Percentiles rank a stretch among this genome's conserved stretches.
Evolutionary conservation across 2,329 filamentous ascomycete species (phyloP).

Genomic region (Blumeria graminis): DNA sequence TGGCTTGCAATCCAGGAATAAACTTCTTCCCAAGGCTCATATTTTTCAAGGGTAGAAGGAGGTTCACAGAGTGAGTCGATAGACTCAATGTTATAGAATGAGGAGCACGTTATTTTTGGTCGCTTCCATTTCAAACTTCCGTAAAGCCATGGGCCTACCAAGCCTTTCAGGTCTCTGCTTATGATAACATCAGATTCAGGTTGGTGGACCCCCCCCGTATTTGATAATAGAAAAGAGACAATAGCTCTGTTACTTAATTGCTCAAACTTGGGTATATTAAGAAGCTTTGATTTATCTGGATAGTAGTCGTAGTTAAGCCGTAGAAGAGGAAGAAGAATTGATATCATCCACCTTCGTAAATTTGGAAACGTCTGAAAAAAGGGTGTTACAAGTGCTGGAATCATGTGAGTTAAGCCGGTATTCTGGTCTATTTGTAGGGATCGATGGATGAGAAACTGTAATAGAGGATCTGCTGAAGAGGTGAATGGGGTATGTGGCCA

Average conservation of each 20-base stretch:
- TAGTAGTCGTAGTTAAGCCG: conserved; percentile 49
- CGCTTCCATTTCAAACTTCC: conserved; percentile 26
- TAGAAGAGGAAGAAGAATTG: conserved; percentile 42
- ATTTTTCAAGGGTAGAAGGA: conserved; percentile 15
- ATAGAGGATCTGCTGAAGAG: conserved; percentile 28
- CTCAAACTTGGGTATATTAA: conserved; percentile 39
- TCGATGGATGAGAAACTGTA: conserved; percentile 41
- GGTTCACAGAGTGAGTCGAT: conserved; percentile 9
- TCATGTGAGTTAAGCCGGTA: conserved; percentile 43
- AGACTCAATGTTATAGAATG: conserved; percentile 4
- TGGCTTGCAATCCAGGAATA: conserved; percentile 41
- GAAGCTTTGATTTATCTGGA: conserved; percentile 18
- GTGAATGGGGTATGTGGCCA: conserved; percentile 24
- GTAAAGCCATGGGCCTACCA: conserved; percentile 54
- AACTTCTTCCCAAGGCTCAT: conserved; percentile 43
- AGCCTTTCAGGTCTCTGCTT: conserved; percentile 39
- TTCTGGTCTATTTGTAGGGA: conserved; percentile 45
- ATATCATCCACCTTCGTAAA: conserved; percentile 44
- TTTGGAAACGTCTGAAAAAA: conserved; percentile 38
- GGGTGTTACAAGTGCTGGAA: conserved; percentile 41
- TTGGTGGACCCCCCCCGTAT: conserved; percentile 18
- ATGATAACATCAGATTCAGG: conserved; percentile 16
- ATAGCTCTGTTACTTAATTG: conserved; percentile 32
- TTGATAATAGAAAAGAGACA: conserved; percentile 34
- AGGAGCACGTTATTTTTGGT: conserved; percentile 8